Evolutionary conservation across 805 yeast genomes (phyloP), one percentile per base, ranked within the genome.

Genomic region (Naumovozyma baii): DNA sequence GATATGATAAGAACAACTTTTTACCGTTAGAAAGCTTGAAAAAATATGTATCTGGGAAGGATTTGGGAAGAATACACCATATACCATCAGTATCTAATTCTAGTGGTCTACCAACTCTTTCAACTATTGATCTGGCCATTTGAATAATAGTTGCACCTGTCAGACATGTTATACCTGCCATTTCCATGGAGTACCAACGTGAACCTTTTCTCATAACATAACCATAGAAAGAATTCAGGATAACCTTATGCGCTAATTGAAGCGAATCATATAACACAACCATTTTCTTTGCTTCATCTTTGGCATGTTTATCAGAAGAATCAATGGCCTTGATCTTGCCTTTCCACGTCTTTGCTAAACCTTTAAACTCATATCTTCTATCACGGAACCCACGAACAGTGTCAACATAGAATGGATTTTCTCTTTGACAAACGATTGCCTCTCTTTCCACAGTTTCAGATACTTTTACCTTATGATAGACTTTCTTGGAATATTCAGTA

Each of bases 171-270:
- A 92, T 92, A 46, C 99, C 99, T 0, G 98, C 99, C 98, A 94
- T 92, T 61, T 92, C 98, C 92, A 92, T 87, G 0, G 98, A 92
- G 54, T 88, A 92, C 99, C 99, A 92, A 44, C 99, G 73, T 0
- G 98, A 92, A 31, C 98, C 99, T 54, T 92, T 92, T 63, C 99
- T 76, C 98, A 92, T 92, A 12, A 92, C 98, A 54, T 92, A 92
- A 37, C 99, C 99, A 54, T 92, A 92, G 58, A 92, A 92, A 0
- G 97, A 90, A 56, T 92, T 92, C 53, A 92, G 70, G 64, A 92
- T 92, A 55, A 90, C 96, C 55, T 92, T 92, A 61, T 92, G 97
- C 0, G 98, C 98, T 48, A 92, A 70, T 63, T 92, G 99, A 51
- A 92, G 67, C 2, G 98, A 90, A 57, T 92, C 98, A 59, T 88